A percentile compares a stretch with the other conserved stretches of the same genome.
phyloP scores from a whole-genome alignment of 805 yeast species.

The Pichia paraexigua region DNA sequence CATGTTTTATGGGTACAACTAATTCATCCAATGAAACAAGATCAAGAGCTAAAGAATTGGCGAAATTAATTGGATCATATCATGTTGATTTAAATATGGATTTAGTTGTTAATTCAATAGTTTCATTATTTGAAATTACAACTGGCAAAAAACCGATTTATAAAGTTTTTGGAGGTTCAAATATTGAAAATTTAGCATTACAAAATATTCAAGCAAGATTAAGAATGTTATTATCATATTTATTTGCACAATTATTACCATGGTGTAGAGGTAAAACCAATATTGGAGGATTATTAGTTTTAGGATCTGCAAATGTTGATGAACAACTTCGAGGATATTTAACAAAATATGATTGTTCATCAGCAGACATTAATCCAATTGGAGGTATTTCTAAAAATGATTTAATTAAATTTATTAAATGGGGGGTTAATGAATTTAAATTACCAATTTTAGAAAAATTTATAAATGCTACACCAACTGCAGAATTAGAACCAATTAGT shows the following conservation, averaged over 20 bases:
- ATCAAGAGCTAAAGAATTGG: slow-evolving; percentile 67
- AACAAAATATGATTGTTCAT: slow-evolving; percentile 94
- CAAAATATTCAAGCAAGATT: slow-evolving; percentile 96
- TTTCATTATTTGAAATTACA: slow-evolving; percentile 72
- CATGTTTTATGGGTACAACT: slow-evolving; percentile 92
- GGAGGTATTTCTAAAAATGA: slow-evolving; percentile 98
- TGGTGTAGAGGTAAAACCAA: slow-evolving; percentile 75
- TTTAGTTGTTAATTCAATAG: slow-evolving; percentile 62
- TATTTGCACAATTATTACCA: slow-evolving; percentile 91
- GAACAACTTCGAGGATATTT: slow-evolving; percentile 93
- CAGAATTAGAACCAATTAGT: slow-evolving; percentile 95
- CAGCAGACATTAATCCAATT: slow-evolving; percentile 96
- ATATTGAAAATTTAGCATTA: slow-evolving; percentile 83
- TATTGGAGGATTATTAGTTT: slow-evolving; percentile 76
- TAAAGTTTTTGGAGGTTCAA: slow-evolving; percentile 89
- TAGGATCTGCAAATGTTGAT: slow-evolving; percentile 96
- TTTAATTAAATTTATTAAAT: slow-evolving; percentile 73
- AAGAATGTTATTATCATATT: slow-evolving; percentile 88
- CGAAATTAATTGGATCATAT: slow-evolving; percentile 72
- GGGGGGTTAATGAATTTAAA: slow-evolving; percentile 62
- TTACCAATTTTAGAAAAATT: slow-evolving; percentile 74
- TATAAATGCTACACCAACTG: slow-evolving; percentile 91
- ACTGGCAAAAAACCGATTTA: slow-evolving; percentile 87
- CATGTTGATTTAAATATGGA: slow-evolving; percentile 94
- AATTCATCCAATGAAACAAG: slow-evolving; percentile 89